Percentiles rank a stretch among this genome's conserved stretches.
phyloP scores from a whole-genome alignment of 2,329 filamentous ascomycete genomes.

The Hortaea werneckii region DNA sequence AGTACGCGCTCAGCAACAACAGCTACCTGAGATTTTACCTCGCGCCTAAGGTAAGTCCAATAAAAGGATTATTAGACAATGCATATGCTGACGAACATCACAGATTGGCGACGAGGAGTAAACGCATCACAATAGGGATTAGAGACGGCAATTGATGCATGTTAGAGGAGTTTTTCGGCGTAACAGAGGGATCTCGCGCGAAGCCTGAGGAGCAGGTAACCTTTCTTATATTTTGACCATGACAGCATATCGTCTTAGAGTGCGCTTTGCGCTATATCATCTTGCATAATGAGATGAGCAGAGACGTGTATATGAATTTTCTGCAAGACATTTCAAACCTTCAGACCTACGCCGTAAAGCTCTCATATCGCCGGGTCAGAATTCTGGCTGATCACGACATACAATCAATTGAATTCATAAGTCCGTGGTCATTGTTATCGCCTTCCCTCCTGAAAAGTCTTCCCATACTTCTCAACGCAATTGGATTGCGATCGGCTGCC shows the following conservation, averaged over 20 bases:
- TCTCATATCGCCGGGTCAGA: too few relatives aligned
- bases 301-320: too few relatives aligned
- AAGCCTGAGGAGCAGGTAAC: background rate
- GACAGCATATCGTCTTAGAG: background rate
- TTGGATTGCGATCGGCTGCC: too few relatives aligned
- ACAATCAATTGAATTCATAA: too few relatives aligned
- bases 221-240: background rate
- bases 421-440: too few relatives aligned
- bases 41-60: slow-evolving; percentile 76
- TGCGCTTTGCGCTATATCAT: background rate
- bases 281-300: background rate
- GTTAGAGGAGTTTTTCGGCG: background rate
- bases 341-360: too few relatives aligned
- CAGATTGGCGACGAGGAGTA: slow-evolving; percentile 58
- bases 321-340: too few relatives aligned
- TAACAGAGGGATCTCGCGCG: background rate
- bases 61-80: background rate
- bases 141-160: background rate
- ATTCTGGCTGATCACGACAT: too few relatives aligned
- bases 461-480: too few relatives aligned
- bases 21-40: slow-evolving; percentile 96
- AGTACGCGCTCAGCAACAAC: slow-evolving; percentile 72
- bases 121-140: background rate
- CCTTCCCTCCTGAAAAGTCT: too few relatives aligned
- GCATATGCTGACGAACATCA: background rate